These are phyloP conservation scores for Ganoderma multipileum DNA, from an alignment of 1,284 basidiomycete species.

Conservation along the genomic window DNA sequence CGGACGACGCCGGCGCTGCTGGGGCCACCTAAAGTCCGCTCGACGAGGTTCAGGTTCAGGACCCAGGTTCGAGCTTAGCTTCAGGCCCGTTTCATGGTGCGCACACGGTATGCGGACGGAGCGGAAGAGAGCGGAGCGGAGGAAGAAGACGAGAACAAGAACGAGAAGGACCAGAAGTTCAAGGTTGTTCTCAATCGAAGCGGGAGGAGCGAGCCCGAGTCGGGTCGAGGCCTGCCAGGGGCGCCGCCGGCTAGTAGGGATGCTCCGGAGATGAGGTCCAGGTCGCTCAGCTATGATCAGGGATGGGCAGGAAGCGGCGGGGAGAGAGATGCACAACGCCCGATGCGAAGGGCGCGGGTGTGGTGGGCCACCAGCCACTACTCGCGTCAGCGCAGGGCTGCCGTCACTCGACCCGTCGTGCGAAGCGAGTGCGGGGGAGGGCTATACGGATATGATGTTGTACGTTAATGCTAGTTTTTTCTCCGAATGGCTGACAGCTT, in stretches of 20 bases:
- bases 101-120: not conserved
- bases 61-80: not conserved
- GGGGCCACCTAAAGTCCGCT: not conserved
- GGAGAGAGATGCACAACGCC: not conserved
- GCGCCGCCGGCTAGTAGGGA: not conserved
- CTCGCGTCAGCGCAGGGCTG: not conserved
- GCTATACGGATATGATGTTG: not conserved
- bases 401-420: not conserved
- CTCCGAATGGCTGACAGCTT: conserved; percentile 3
- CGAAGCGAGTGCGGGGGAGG: not conserved
- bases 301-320: conserved; percentile 1
- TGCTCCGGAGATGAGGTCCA: conserved; percentile 5
- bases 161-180: not conserved
- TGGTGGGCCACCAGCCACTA: not conserved
- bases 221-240: not conserved
- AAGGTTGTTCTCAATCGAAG: not conserved
- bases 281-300: not conserved
- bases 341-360: conserved; percentile 5
- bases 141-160: not conserved
- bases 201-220: not conserved
- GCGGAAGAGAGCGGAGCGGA: conserved; percentile 1
- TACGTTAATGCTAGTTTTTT: conserved; percentile 4
- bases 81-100: not conserved
- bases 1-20: conserved; percentile 6
- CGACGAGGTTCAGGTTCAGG: not conserved